Conservation (phyloP, 257 asterid species). For the Lavandula angustifolia region DNA sequence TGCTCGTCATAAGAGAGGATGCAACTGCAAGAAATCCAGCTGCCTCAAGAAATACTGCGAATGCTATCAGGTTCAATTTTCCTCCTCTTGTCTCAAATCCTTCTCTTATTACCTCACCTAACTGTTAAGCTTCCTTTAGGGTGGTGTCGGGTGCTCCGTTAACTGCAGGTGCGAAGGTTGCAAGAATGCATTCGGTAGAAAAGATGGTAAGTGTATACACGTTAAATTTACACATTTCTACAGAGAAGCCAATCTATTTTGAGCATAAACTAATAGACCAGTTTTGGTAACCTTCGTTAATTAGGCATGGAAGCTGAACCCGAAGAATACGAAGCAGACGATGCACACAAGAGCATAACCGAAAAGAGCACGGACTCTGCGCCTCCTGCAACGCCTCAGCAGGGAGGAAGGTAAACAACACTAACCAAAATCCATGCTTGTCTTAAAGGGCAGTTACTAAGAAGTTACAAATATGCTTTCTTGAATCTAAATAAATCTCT, state of each 20-base stretch:
- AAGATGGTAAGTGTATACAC: slow-evolving; percentile 61
- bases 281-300: not conserved
- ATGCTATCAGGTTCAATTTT: slow-evolving; percentile 85
- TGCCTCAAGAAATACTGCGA: slow-evolving; percentile 97
- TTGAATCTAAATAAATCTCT: too few relatives aligned
- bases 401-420: slow-evolving; percentile 48
- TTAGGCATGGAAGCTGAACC: slow-evolving; percentile 59
- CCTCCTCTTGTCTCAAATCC: not conserved
- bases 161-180: slow-evolving; percentile 98
- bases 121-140: slow-evolving; percentile 45
- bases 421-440: not conserved
- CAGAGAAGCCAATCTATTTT: too few relatives aligned
- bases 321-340: slow-evolving; percentile 68
- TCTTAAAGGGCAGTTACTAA: not conserved
- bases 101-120: slow-evolving; percentile 35
- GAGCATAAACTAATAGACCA: too few relatives aligned
- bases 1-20: slow-evolving; percentile 97
- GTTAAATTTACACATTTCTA: too few relatives aligned
- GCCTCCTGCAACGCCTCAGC: slow-evolving; percentile 70
- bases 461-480: too few relatives aligned
- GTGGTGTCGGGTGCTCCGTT: slow-evolving; percentile 95
- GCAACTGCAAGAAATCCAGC: slow-evolving; percentile 97
- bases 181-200: slow-evolving; percentile 83
- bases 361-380: slow-evolving; percentile 55
- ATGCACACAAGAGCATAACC: not conserved